A percentile compares a stretch with the other conserved stretches of the same genome.
phyloP scores from a whole-genome alignment of 1,284 basidiomycete species.

The Sanghuangporus sanghuang region DNA sequence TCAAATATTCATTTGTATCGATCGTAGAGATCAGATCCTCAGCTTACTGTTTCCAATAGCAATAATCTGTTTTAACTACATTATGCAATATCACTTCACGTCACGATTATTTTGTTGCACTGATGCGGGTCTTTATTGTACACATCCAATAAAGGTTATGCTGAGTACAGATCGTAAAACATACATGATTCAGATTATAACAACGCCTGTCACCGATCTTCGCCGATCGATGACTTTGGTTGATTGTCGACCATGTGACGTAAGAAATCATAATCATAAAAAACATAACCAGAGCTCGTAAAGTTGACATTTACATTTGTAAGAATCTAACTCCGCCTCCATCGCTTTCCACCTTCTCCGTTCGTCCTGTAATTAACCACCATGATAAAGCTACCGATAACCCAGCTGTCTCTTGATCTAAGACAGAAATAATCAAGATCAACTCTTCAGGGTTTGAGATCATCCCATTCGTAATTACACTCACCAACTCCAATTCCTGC shows the following conservation, averaged over 20 bases:
- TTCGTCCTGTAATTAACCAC: background rate
- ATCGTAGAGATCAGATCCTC: background rate
- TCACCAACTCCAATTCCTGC: constrained; percentile 81
- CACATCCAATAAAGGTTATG: too few species aligned
- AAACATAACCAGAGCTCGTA: too few species aligned
- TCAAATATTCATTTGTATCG: background rate
- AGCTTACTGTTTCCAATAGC: background rate
- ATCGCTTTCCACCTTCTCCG: background rate
- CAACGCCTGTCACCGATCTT: background rate
- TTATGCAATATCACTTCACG: background rate
- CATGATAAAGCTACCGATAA: constrained; percentile 46
- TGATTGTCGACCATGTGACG: background rate
- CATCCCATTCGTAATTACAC: constrained; percentile 27
- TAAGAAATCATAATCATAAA: background rate
- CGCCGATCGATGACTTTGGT: background rate
- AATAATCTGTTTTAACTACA: background rate
- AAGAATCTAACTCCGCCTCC: background rate
- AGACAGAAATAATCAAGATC: background rate
- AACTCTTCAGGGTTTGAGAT: background rate
- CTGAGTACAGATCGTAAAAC: too few species aligned
- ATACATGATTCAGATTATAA: too few species aligned
- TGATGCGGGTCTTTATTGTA: background rate
- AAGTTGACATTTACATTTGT: background rate
- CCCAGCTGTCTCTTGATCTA: constrained; percentile 72
- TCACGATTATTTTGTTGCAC: background rate